Evolutionary conservation across 202 grass and related monocot species (phyloP).

Genomic region (Musa balbisiana): DNA sequence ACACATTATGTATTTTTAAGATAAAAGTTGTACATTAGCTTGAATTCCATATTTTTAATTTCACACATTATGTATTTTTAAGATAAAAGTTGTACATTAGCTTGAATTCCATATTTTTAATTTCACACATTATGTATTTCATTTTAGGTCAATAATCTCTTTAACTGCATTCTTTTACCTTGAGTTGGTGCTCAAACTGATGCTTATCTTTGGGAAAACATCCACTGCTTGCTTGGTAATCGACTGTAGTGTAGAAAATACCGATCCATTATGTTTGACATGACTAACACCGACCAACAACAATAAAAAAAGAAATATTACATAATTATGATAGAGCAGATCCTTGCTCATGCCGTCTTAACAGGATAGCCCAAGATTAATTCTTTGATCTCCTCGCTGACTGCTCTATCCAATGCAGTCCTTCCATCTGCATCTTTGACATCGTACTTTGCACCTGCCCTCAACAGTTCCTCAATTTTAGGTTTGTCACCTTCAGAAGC

Average conservation of each 20-base stretch:
- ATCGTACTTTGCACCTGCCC: slow-evolving; percentile 67
- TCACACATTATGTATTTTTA: neutral
- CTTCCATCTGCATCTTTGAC: slow-evolving; percentile 78
- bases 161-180: neutral
- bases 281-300: neutral
- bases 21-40: too few relatives aligned
- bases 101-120: too few relatives aligned
- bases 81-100: too few relatives aligned
- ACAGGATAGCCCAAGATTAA: slow-evolving; percentile 46
- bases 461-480: slow-evolving; percentile 83
- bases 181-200: neutral
- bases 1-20: too few relatives aligned
- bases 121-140: too few relatives aligned
- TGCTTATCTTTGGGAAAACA: neutral
- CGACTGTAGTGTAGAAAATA: neutral
- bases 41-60: too few relatives aligned
- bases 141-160: neutral
- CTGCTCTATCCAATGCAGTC: slow-evolving; percentile 63
- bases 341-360: slow-evolving; percentile 30
- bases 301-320: neutral
- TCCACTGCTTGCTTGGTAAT: neutral
- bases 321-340: neutral
- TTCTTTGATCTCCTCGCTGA: slow-evolving; percentile 48
- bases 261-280: neutral
- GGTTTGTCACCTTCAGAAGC: slow-evolving; percentile 75